These are phyloP conservation scores for Xylariaceae sp. DNA, from an alignment of 2,329 filamentous ascomycete species.

Conservation along the genomic window DNA sequence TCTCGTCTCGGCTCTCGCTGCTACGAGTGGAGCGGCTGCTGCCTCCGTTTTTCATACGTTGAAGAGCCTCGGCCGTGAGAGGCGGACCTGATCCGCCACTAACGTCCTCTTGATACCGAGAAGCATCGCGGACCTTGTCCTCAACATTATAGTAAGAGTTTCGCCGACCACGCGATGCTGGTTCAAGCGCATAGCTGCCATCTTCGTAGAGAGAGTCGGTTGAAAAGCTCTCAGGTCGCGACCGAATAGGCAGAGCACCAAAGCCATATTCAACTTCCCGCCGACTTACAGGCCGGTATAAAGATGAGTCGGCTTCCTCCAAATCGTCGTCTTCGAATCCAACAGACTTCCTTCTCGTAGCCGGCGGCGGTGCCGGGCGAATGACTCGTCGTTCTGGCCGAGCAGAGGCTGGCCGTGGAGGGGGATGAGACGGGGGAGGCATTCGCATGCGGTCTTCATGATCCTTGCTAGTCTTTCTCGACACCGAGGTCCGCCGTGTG, in stretches of 20 bases:
- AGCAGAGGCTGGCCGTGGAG: conserved; percentile 43
- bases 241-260: conserved; percentile 26
- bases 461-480: conserved; percentile 40
- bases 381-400: conserved; percentile 37
- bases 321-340: conserved; percentile 33
- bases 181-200: conserved; percentile 26
- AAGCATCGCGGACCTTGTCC: conserved; percentile 46
- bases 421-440: conserved; percentile 44
- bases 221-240: conserved; percentile 29
- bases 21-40: conserved; percentile 62
- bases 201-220: conserved; percentile 23
- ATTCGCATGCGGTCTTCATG: conserved; percentile 51
- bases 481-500: conserved; percentile 46
- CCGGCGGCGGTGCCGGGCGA: conserved; percentile 33
- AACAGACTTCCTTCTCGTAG: conserved; percentile 34
- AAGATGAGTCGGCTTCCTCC: conserved; percentile 18
- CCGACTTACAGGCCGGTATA: conserved; percentile 26
- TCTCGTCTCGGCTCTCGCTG: conserved; percentile 64
- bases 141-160: conserved; percentile 36
- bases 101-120: conserved; percentile 57
- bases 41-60: conserved; percentile 50
- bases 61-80: conserved; percentile 60
- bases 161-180: conserved; percentile 37
- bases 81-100: conserved; percentile 48
- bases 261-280: conserved; percentile 36